These are phyloP conservation scores for Boeremia exigua DNA, from an alignment of 2,329 filamentous ascomycete genomes.

Conservation along the genomic window DNA sequence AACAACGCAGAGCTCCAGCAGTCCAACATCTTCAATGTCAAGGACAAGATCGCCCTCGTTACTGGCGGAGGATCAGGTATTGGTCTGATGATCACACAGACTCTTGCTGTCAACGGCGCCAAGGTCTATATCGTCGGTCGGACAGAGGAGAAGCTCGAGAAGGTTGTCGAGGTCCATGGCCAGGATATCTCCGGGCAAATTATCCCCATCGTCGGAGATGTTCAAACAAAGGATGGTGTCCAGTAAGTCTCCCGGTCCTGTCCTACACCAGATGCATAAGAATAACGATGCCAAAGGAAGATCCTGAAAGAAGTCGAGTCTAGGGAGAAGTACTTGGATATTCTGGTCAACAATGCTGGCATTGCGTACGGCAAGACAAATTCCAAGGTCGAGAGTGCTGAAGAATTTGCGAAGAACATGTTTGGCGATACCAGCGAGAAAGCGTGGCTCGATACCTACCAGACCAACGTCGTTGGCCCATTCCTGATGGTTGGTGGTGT, in stretches of 20 bases:
- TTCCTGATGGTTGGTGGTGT: conserved; percentile 49
- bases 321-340: conserved; percentile 53
- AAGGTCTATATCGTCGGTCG: conserved; percentile 59
- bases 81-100: conserved; percentile 56
- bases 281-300: conserved; percentile 29
- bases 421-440: conserved; percentile 54
- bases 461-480: conserved; percentile 56
- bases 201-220: conserved; percentile 54
- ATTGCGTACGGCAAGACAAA: conserved; percentile 49
- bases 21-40: conserved; percentile 46
- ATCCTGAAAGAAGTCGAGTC: conserved; percentile 53
- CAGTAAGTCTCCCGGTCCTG: conserved; percentile 24
- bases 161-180: conserved; percentile 52
- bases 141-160: conserved; percentile 56
- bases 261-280: background rate
- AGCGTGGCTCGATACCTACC: conserved; percentile 55
- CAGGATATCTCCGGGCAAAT: conserved; percentile 55
- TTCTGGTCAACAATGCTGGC: conserved; percentile 57
- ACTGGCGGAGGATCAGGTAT: conserved; percentile 57
- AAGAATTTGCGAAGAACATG: conserved; percentile 53
- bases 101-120: conserved; percentile 54
- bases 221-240: conserved; percentile 53
- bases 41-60: conserved; percentile 48
- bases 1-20: conserved; percentile 45
- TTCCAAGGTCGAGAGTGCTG: conserved; percentile 50